A percentile compares a stretch with the other conserved stretches of the same genome.
Conservation (phyloP, 2,329 filamentous ascomycete species). For the Stachybotrys chlorohalonatus region DNA sequence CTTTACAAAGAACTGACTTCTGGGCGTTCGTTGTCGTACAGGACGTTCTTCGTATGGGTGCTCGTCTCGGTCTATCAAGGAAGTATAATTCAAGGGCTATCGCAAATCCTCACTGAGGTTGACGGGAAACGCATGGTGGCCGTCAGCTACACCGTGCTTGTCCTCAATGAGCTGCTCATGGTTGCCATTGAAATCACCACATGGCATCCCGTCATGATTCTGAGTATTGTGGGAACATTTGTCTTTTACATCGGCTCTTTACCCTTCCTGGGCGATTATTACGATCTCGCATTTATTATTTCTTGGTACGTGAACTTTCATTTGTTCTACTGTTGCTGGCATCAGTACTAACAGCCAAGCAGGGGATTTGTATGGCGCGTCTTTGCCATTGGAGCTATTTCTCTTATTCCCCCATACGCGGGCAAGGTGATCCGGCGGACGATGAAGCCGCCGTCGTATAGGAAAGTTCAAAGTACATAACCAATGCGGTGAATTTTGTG, state of each 20-base stretch:
- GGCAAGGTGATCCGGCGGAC: conserved; percentile 77
- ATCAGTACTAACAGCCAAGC: not conserved
- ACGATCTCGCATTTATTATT: conserved; percentile 72
- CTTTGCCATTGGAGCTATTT: conserved; percentile 67
- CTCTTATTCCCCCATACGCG: conserved; percentile 77
- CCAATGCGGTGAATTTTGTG: not conserved
- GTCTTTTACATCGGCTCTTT: conserved; percentile 72
- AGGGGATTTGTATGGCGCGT: conserved; percentile 88
- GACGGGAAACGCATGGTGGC: conserved; percentile 71
- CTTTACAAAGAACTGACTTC: conserved; percentile 95
- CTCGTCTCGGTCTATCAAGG: conserved; percentile 93
- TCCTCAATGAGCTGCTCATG: conserved; percentile 95
- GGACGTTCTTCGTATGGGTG: conserved; percentile 96
- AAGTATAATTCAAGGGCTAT: conserved; percentile 87
- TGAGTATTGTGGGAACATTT: conserved; percentile 74
- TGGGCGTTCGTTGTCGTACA: conserved; percentile 78
- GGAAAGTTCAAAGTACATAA: conserved; percentile 75
- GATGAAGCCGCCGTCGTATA: conserved; percentile 86
- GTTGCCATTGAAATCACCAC: conserved; percentile 94
- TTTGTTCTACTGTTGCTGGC: no score
- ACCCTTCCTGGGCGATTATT: conserved; percentile 84
- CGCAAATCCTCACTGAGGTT: conserved; percentile 76
- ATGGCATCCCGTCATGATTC: conserved; percentile 90
- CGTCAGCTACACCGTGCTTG: conserved; percentile 83
- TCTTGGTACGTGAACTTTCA: conserved; percentile 43